Base-by-base conservation (phyloP, 2,329 filamentous ascomycete genomes). In the Phaeosphaeria sp. region DNA sequence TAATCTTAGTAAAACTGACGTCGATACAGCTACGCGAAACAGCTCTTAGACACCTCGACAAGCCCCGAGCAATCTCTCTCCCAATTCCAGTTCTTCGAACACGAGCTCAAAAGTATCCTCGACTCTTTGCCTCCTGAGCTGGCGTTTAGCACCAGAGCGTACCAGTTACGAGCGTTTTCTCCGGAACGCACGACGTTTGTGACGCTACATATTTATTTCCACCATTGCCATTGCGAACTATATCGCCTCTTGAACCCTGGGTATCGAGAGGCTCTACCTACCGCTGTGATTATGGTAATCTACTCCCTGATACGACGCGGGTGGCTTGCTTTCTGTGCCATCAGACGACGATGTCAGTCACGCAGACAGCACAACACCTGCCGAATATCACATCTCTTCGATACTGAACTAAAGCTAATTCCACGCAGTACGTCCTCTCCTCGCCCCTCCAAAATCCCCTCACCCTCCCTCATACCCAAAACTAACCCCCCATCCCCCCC, bases 161-260 rank as follows among this genome's bases (percentile, higher is more conserved):
- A 51, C 45, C 42, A 60, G 24, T 33, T 60, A 2, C 58, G 58
- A 2, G 51, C 55, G n/a, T 60, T 51, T 15, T 57, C 55, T 9
- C 55, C 58, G n/a, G 52, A 49, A 18, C 53, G 58, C 17, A 60
- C 48, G n/a, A 55, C 50, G 2, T 60, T 60, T 40, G 51, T 57
- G 13, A 46, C 42, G 3, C 25, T 60, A 7, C 58, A 60, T 17
- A 47, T 60, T 18, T 60, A 55, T 39, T 52, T 46, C 36, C 58
- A 60, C 24, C 58, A 60, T 27, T 57, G 54, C 45, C 54, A 60
- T 30, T 57, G 55, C 48, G 58, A 60, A 30, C 49, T 60, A 5
- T 60, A 60, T 49, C 58, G 58, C 6, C 30, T 60, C 3, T 49
- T 60, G 11, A 60, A 60, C 24, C 58, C 58, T 21, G 58, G 58